These are phyloP conservation scores for Globisporangium yorkense DNA, from an alignment of 352 stramenopile genomes.

Conservation along the genomic window DNA sequence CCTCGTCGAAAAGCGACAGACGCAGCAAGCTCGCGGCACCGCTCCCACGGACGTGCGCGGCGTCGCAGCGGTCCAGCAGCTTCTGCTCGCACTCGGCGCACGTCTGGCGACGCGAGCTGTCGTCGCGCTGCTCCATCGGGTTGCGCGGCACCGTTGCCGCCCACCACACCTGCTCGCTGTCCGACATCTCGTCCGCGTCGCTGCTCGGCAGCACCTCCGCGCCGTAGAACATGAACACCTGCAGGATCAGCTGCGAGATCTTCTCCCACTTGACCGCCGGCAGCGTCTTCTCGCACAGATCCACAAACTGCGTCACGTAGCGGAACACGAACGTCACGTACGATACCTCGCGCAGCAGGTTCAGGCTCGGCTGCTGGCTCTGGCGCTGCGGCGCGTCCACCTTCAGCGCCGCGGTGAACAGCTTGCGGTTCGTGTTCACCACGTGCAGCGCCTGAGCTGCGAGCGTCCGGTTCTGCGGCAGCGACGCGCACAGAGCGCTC, in stretches of 20 bases:
- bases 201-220: conserved; percentile 36
- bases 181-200: conserved; percentile 24
- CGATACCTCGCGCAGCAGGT: conserved; percentile 58
- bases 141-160: conserved; percentile 23
- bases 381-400: conserved; percentile 22
- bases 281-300: conserved; percentile 61
- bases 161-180: conserved; percentile 57
- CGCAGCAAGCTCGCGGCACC: conserved; percentile 28
- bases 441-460: conserved; percentile 53
- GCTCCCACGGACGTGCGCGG: conserved; percentile 8
- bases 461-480: conserved; percentile 67
- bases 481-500: conserved; percentile 45
- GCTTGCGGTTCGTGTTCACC: conserved; percentile 61
- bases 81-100: conserved; percentile 38
- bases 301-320: conserved; percentile 69
- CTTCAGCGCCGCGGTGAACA: conserved; percentile 66
- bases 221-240: conserved; percentile 61
- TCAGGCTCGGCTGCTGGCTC: conserved; percentile 39
- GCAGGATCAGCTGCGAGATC: conserved; percentile 60
- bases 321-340: conserved; percentile 79
- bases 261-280: conserved; percentile 67
- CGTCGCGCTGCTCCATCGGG: conserved; percentile 52
- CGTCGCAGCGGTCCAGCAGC: conserved; percentile 37
- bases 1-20: conserved; percentile 65
- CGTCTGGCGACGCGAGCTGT: conserved; percentile 24